A percentile compares a stretch with the other conserved stretches of the same genome.
phyloP scores from a whole-genome alignment of 192 early-diverging fungal genomes.

The Radiomyces spectabilis region DNA sequence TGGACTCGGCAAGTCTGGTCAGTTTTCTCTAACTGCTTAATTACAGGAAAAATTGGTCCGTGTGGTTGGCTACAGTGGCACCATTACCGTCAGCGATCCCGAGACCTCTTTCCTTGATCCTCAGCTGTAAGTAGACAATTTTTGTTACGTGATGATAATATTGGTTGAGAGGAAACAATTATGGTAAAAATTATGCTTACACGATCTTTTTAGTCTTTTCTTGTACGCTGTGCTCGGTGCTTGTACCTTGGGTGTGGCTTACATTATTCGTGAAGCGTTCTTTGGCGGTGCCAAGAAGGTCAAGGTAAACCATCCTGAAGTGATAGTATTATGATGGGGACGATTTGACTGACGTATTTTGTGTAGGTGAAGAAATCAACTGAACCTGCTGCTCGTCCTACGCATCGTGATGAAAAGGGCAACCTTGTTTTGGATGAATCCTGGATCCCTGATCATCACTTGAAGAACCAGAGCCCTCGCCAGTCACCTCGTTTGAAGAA shows the following conservation, averaged over 20 bases:
- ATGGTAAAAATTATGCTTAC: background rate
- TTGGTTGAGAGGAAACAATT: background rate
- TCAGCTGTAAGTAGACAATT: constrained; percentile 38
- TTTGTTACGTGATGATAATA: background rate
- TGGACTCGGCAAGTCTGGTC: too few relatives aligned
- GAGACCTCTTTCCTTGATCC: constrained; percentile 46
- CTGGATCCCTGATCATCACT: constrained; percentile 47
- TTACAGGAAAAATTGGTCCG: constrained; percentile 23
- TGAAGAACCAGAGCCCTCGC: constrained; percentile 16
- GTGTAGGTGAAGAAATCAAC: constrained; percentile 6
- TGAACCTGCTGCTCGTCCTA: constrained; percentile 10
- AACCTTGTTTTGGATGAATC: constrained; percentile 36
- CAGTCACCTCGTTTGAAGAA: constrained; percentile 24
- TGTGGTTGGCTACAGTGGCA: constrained; percentile 39
- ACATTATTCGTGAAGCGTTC: constrained; percentile 38
- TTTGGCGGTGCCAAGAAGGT: constrained; percentile 28
- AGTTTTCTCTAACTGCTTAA: too few relatives aligned
- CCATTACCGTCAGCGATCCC: constrained; percentile 37
- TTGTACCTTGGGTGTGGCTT: constrained; percentile 33
- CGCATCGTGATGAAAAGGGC: constrained; percentile 31
- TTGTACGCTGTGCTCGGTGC: constrained; percentile 36
- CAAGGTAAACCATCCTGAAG: background rate
- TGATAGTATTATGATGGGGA: background rate
- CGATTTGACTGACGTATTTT: background rate
- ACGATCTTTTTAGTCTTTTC: constrained; percentile 29